Evolutionary conservation across 2,329 filamentous ascomycete species (phyloP).

Genomic region (Fusarium sarcochroum): DNA sequence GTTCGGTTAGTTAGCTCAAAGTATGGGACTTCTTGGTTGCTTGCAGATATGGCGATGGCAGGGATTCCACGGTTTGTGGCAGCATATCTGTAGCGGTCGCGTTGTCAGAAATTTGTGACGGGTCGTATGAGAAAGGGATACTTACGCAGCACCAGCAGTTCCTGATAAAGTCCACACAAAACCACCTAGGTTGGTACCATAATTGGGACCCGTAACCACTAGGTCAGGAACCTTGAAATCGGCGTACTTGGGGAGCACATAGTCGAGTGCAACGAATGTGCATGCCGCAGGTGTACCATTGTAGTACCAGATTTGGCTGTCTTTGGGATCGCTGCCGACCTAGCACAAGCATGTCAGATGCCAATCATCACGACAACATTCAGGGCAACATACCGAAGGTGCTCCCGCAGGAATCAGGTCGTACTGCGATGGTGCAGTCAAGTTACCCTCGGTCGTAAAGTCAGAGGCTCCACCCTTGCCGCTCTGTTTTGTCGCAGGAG

Average conservation of each 20-base stretch:
- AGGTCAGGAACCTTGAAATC: slow-evolving; percentile 66
- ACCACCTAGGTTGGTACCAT: slow-evolving; percentile 66
- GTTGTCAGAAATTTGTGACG: background rate
- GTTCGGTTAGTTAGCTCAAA: slow-evolving; percentile 55
- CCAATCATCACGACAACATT: rapidly evolving
- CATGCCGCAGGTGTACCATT: slow-evolving; percentile 70
- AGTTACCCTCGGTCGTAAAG: slow-evolving; percentile 48
- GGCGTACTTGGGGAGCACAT: slow-evolving; percentile 65
- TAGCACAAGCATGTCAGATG: slow-evolving; percentile 10
- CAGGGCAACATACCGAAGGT: slow-evolving; percentile 37
- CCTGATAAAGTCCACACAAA: slow-evolving; percentile 68
- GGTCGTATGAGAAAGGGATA: background rate
- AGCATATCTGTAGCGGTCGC: slow-evolving; percentile 56
- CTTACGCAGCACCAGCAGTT: slow-evolving; percentile 61
- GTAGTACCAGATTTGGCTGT: slow-evolving; percentile 72
- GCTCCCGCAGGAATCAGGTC: slow-evolving; percentile 49
- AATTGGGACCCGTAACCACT: slow-evolving; percentile 69
- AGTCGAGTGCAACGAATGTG: slow-evolving; percentile 69
- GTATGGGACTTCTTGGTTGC: slow-evolving; percentile 59
- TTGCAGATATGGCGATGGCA: slow-evolving; percentile 63
- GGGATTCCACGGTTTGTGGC: slow-evolving; percentile 65
- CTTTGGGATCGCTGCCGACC: slow-evolving; percentile 63
- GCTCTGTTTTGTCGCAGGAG: slow-evolving; percentile 51
- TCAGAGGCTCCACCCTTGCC: slow-evolving; percentile 49
- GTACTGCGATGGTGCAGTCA: slow-evolving; percentile 48